Evolutionary conservation across 148 eudicot genomes (phyloP).

Genomic region (Vaccinium corymbosum): DNA sequence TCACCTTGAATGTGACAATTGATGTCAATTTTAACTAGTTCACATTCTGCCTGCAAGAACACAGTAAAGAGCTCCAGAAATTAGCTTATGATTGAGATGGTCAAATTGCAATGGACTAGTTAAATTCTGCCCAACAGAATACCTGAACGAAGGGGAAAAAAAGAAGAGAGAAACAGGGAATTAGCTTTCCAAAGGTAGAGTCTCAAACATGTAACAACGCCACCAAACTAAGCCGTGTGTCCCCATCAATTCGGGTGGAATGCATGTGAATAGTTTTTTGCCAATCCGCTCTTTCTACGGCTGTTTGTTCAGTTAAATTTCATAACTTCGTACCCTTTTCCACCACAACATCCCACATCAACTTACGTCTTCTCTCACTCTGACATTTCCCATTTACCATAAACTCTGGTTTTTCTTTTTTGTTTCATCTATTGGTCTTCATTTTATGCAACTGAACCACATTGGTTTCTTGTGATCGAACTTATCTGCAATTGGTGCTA

Average conservation of each 20-base stretch:
- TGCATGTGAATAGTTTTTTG: too few species aligned
- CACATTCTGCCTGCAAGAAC: conserved; percentile 71
- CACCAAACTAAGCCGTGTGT: background rate
- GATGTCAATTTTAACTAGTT: conserved; percentile 78
- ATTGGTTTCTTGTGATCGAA: background rate
- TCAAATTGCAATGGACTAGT: background rate
- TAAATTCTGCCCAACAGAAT: background rate
- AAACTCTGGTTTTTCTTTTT: background rate
- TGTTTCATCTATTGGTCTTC: background rate
- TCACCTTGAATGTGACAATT: conserved; percentile 91
- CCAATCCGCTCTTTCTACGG: background rate
- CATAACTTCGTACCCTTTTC: background rate
- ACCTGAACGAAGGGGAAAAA: background rate
- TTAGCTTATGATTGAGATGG: background rate
- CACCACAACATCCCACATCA: background rate
- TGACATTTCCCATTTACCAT: background rate
- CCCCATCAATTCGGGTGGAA: background rate
- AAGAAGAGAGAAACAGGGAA: background rate
- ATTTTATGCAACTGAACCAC: background rate
- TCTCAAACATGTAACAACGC: background rate
- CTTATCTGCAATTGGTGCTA: background rate
- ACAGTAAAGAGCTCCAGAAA: background rate
- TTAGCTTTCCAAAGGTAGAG: background rate
- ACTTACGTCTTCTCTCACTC: background rate
- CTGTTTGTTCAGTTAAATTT: background rate